Evolutionary conservation across 2,329 filamentous ascomycete species (phyloP), one percentile per base, ranked within the genome.

Genomic region (Aspergillus chevalieri): DNA sequence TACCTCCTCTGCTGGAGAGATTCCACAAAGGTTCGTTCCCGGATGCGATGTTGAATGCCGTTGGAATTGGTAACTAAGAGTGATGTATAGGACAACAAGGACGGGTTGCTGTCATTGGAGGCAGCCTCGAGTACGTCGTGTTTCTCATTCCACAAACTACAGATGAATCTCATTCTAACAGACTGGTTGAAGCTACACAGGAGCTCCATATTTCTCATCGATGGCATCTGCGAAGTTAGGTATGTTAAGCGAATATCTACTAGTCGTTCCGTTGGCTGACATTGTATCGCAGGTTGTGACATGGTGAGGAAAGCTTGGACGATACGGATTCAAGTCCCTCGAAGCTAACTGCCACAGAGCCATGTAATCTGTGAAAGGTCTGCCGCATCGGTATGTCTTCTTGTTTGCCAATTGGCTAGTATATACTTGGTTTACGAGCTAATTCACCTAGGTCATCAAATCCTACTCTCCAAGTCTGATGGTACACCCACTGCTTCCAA

Each of bases 391-490:
- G 70, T 72, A 67, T 44, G 62, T 53, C 30, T 26, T 24, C 21
- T 26, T 43, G 17, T n/a, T 26, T 26, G 19, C 30, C 19, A 41
- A 6, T n/a, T 41, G 33, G 45, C 10, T 30, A 30, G 26, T 30
- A 12, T 5, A 14, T 41, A 4, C 14, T 9, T 17, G 24, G 21
- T 17, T 28, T 36, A 17, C 9, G n/a, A 4, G 26, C n/a, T 44
- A 28, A 44, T 15, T 6, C 10, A 15, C 8, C n/a, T 66, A 76
- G 63, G 91, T 96, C 34, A 95, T 98, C 73, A 98, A 98, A 76
- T 89, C 89, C 3, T 98, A 97, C 75, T 96, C 91, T 17, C 93
- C 93, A 2, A 96, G 97, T 68, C 78, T 98, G 24, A 98, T 98
- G 92, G 93, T 98, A 9, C 93, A 97, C 69, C 93, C 93, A 1